Conservation (phyloP, 345 rosid species). For the Bretschneidera sinensis region DNA sequence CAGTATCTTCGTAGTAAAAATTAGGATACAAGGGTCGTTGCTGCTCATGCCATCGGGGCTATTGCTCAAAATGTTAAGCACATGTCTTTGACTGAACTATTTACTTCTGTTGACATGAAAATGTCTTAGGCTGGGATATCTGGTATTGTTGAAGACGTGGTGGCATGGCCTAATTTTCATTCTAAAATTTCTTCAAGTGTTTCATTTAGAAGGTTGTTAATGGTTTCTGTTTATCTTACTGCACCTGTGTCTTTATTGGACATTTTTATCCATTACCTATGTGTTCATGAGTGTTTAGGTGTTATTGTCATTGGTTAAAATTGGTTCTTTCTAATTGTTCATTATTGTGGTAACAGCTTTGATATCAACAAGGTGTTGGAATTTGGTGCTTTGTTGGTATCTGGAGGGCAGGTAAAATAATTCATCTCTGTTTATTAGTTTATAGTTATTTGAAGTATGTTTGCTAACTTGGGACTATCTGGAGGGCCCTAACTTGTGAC, state of each 20-base stretch:
- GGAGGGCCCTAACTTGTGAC: too few relatives aligned
- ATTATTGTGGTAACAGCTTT: constrained; percentile 53
- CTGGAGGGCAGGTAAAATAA: constrained; percentile 86
- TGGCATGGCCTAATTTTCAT: constrained; percentile 53
- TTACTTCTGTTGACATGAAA: constrained; percentile 56
- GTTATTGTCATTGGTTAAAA: neutral
- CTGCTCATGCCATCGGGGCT: constrained; percentile 98
- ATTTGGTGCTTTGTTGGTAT: constrained; percentile 93
- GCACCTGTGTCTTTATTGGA: constrained; percentile 7
- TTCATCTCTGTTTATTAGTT: constrained; percentile 4
- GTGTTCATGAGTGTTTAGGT: neutral
- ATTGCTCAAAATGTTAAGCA: constrained; percentile 91
- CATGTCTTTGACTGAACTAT: constrained; percentile 63
- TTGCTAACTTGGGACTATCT: too few relatives aligned
- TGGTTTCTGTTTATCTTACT: constrained; percentile 7
- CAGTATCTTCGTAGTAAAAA: constrained; percentile 86
- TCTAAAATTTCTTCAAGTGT: constrained; percentile 58
- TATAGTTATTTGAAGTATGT: too few relatives aligned
- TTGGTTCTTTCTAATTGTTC: neutral
- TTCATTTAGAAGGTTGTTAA: constrained; percentile 77
- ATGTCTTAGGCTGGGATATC: constrained; percentile 61
- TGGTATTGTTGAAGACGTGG: constrained; percentile 59
- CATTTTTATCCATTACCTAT: constrained; percentile 7
- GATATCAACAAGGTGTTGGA: constrained; percentile 90
- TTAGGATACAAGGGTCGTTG: constrained; percentile 99